A percentile compares a stretch with the other conserved stretches of the same genome.
Conservation (phyloP, 129 eudicot species). For the Glebionis coronaria region DNA sequence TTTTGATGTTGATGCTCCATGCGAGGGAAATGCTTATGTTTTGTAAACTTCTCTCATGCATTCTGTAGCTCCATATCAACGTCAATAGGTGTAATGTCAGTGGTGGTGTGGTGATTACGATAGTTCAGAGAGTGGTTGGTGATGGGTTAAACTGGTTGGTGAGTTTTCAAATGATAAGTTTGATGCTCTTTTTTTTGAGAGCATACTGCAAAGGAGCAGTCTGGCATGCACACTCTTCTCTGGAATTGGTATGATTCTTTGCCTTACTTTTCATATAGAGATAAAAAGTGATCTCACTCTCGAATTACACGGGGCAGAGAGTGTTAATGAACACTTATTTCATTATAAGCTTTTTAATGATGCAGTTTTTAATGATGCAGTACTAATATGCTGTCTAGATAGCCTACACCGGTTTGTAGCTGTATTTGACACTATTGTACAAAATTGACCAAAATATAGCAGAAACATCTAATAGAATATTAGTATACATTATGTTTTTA, state of each 20-base stretch:
- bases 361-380: too few relatives aligned
- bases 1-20: too few relatives aligned
- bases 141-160: conserved; percentile 66
- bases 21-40: too few relatives aligned
- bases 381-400: conserved; percentile 3
- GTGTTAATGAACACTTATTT: neutral
- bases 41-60: too few relatives aligned
- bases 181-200: conserved; percentile 72
- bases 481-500: too few relatives aligned
- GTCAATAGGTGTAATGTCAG: conserved; percentile 80
- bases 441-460: neutral
- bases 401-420: conserved; percentile 1
- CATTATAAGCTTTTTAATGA: neutral
- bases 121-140: conserved; percentile 70
- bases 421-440: conserved; percentile 10
- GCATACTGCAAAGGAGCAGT: conserved; percentile 64
- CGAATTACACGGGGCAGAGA: neutral
- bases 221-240: too few relatives aligned
- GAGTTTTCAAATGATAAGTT: conserved; percentile 85
- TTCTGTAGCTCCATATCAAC: too few relatives aligned
- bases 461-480: neutral
- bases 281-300: too few relatives aligned
- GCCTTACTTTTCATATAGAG: neutral
- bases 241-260: conserved; percentile 67
- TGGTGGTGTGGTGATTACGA: conserved; percentile 68